These are phyloP conservation scores for Stromatinia cepivora DNA, from an alignment of 2,329 filamentous ascomycete genomes.

Conservation along the genomic window DNA sequence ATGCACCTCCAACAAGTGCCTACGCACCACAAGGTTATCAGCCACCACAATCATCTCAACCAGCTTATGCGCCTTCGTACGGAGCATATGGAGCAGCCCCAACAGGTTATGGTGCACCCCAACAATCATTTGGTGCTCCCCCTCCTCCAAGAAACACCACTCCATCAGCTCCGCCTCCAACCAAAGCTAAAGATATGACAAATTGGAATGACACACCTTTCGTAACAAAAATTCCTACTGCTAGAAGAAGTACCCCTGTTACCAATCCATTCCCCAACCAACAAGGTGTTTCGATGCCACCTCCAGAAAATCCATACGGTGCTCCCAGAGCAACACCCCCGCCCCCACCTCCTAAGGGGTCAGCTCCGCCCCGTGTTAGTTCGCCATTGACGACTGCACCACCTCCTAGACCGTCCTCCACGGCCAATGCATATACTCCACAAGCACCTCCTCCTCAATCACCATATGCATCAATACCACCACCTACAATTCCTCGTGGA, in stretches of 20 bases:
- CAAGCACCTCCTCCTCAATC: conserved; percentile 49
- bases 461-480: conserved; percentile 42
- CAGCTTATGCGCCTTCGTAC: conserved; percentile 40
- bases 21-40: conserved; percentile 46
- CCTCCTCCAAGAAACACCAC: conserved; percentile 66
- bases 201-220: conserved; percentile 97
- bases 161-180: conserved; percentile 68
- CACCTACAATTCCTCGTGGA: conserved; percentile 67
- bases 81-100: conserved; percentile 37
- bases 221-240: conserved; percentile 69
- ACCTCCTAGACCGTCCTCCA: conserved; percentile 54
- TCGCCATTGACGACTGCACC: conserved; percentile 62
- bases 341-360: conserved; percentile 81
- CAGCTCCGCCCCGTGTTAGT: conserved; percentile 66
- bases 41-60: conserved; percentile 41
- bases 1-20: conserved; percentile 45
- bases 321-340: conserved; percentile 63
- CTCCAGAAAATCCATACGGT: conserved; percentile 60
- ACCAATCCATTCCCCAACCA: conserved; percentile 67
- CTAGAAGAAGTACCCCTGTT: conserved; percentile 67
- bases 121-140: conserved; percentile 50
- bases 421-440: conserved; percentile 65
- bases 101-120: conserved; percentile 37
- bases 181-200: conserved; percentile 68
- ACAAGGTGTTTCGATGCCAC: conserved; percentile 54